These are phyloP conservation scores for Hypoxylon sp. DNA, from an alignment of 2,329 filamentous ascomycete genomes.

Conservation along the genomic window DNA sequence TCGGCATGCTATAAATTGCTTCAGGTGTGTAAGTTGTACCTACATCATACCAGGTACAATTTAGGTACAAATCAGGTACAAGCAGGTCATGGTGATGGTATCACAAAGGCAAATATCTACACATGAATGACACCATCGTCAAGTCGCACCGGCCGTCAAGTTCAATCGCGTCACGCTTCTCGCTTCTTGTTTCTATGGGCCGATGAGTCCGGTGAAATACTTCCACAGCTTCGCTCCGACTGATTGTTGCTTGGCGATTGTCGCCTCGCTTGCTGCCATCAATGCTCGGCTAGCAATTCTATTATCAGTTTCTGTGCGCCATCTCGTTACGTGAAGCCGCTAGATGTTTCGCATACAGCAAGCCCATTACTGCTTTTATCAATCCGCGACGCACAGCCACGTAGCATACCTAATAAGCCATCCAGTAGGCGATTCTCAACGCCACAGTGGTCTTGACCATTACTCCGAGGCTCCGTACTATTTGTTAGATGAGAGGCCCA, in stretches of 20 bases:
- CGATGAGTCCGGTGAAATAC: slow-evolving; percentile 7
- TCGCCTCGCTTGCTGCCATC: slow-evolving; percentile 15
- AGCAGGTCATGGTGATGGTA: neutral
- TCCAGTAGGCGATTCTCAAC: neutral
- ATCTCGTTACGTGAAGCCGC: slow-evolving; percentile 3
- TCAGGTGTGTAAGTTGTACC: neutral
- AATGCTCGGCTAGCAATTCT: slow-evolving; percentile 22
- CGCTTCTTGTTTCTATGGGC: neutral
- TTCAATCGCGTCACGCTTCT: slow-evolving; percentile 3
- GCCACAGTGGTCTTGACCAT: neutral
- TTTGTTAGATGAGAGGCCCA: neutral
- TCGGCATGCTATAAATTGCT: neutral
- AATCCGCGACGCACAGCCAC: neutral
- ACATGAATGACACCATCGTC: neutral
- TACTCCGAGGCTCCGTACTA: neutral
- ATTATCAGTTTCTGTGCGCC: slow-evolving; percentile 23
- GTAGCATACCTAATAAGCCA: neutral
- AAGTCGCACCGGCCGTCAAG: slow-evolving; percentile 2
- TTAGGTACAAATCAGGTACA: neutral
- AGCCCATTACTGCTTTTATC: neutral
- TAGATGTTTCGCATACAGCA: neutral
- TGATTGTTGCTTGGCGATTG: slow-evolving; percentile 9
- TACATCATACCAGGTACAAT: neutral
- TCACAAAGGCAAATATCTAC: neutral
- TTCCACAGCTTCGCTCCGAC: neutral